phyloP scores from a whole-genome alignment of 1,284 basidiomycete genomes.

The Xanthoconium separans region DNA sequence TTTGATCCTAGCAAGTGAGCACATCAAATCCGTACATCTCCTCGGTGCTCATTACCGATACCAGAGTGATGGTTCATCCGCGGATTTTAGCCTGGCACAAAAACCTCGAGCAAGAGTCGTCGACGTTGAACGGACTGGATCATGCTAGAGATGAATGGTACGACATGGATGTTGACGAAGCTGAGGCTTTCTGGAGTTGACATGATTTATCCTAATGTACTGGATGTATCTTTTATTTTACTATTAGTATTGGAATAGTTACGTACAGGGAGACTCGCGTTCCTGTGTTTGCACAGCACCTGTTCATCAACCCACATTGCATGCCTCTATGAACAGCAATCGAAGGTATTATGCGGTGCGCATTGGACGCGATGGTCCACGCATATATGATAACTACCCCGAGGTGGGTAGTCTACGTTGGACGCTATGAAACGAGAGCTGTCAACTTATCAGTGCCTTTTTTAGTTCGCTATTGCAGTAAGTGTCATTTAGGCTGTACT shows the following conservation, averaged over 20 bases:
- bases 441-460: not conserved
- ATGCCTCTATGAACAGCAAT: conserved; percentile 21
- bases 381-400: conserved; percentile 29
- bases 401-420: conserved; percentile 22
- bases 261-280: too few species aligned
- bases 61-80: conserved; percentile 50
- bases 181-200: conserved; percentile 14
- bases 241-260: too few species aligned
- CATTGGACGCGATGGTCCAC: conserved; percentile 33
- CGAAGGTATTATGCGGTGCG: conserved; percentile 36
- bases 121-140: not conserved
- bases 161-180: conserved; percentile 24
- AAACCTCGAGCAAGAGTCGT: conserved; percentile 22
- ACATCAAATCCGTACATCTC: not conserved
- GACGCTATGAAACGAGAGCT: not conserved
- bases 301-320: too few species aligned
- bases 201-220: not conserved
- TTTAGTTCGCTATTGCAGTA: conserved; percentile 28
- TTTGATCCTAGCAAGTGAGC: conserved; percentile 75
- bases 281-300: too few species aligned
- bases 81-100: conserved; percentile 35
- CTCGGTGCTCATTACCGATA: not conserved
- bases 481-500: conserved; percentile 4
- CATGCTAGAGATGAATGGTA: conserved; percentile 14
- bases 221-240: too few species aligned